These are phyloP conservation scores for Flaveria ramosissima DNA, from an alignment of 129 eudicot species.

Conservation along the genomic window DNA sequence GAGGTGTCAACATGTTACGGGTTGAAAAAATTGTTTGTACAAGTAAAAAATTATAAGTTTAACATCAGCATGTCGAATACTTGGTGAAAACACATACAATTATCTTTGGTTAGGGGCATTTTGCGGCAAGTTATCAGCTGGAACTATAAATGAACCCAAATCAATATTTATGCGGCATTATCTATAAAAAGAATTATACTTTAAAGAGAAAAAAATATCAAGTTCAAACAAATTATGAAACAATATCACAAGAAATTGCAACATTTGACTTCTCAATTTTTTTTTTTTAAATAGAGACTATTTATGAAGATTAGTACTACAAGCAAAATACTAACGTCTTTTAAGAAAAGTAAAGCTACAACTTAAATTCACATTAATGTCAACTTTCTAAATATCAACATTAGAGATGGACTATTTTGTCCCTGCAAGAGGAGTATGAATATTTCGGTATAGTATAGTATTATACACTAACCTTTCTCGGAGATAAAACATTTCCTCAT, in stretches of 20 bases:
- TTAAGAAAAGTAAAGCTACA: no score
- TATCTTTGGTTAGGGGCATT: background rate
- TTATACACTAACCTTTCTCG: slow-evolving; percentile 66
- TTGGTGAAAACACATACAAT: background rate
- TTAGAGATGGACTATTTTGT: background rate
- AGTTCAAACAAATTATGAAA: background rate
- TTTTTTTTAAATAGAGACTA: no score
- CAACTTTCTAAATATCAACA: background rate
- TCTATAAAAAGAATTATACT: background rate
- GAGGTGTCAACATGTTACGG: background rate
- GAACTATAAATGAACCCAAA: background rate
- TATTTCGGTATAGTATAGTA: background rate
- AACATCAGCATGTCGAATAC: background rate
- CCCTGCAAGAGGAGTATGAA: background rate
- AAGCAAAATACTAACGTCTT: no score
- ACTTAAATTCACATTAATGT: no score
- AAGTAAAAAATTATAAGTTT: background rate
- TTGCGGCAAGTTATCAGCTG: background rate
- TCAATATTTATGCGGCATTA: background rate
- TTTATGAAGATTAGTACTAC: no score
- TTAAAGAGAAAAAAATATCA: background rate
- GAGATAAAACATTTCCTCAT: slow-evolving; percentile 83
- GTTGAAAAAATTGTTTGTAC: background rate
- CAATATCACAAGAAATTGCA: background rate
- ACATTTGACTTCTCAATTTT: no score